Conservation (phyloP, 768 basidiomycete genomes). For the Termitomyces sp. region DNA sequence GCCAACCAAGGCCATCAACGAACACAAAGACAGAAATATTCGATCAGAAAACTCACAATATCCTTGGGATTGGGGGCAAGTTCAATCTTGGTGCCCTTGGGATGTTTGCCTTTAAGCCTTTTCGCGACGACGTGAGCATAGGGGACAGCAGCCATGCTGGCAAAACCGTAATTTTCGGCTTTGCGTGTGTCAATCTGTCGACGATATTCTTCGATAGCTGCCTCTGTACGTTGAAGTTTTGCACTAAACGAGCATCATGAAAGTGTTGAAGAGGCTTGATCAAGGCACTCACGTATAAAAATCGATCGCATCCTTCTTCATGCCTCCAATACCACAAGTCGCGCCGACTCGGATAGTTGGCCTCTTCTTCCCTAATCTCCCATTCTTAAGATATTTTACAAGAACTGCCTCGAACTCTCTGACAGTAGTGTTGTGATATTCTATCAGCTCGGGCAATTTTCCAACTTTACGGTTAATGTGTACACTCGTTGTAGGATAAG, state of each 20-base stretch:
- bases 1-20: not conserved
- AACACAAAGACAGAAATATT: slow-evolving; percentile 8
- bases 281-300: slow-evolving; percentile 70
- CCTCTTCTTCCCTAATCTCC: slow-evolving; percentile 70
- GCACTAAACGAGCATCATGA: slow-evolving; percentile 25
- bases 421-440: slow-evolving; percentile 93
- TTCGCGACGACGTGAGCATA: slow-evolving; percentile 86
- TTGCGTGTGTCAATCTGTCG: slow-evolving; percentile 65
- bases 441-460: slow-evolving; percentile 83
- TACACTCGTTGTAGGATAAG: slow-evolving; percentile 88
- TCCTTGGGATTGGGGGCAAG: slow-evolving; percentile 89
- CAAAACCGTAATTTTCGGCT: slow-evolving; percentile 89
- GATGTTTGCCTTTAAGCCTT: slow-evolving; percentile 59
- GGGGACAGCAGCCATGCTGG: slow-evolving; percentile 82
- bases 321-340: slow-evolving; percentile 76
- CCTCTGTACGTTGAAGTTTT: slow-evolving; percentile 63
- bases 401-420: slow-evolving; percentile 84
- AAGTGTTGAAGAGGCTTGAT: not conserved
- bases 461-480: slow-evolving; percentile 88
- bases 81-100: slow-evolving; percentile 64
- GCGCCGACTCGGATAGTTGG: slow-evolving; percentile 80
- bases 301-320: slow-evolving; percentile 88
- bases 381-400: slow-evolving; percentile 85
- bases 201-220: slow-evolving; percentile 69
- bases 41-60: slow-evolving; percentile 46